Conservation (phyloP, 345 rosid genomes). For the Eucalyptus pauciflora region DNA sequence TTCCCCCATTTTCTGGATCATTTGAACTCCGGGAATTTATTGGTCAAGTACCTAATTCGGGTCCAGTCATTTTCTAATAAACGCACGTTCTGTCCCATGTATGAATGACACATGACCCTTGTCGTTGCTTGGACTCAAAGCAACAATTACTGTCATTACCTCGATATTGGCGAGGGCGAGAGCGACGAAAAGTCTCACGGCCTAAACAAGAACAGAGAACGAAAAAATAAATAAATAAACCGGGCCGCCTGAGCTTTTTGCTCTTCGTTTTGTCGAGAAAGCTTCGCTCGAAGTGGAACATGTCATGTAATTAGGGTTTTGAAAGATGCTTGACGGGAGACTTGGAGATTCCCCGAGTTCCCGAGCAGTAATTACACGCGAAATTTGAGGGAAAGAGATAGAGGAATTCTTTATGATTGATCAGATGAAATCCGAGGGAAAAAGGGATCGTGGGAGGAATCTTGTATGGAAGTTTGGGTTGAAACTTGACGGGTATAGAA, state of each 20-base stretch:
- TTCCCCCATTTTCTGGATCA: background rate
- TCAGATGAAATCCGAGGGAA: background rate
- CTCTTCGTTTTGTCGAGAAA: background rate
- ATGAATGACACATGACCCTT: background rate
- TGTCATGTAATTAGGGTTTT: background rate
- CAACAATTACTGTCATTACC: conserved; percentile 2
- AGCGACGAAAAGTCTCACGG: background rate
- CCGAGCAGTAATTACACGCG: background rate
- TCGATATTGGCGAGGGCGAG: background rate
- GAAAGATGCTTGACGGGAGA: background rate
- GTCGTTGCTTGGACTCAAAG: conserved; percentile 36
- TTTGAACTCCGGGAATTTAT: background rate
- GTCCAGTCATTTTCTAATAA: conserved; percentile 33
- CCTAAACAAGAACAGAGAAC: background rate
- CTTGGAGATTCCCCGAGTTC: background rate
- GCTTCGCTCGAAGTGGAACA: background rate
- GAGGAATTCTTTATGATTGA: background rate
- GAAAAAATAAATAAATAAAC: background rate
- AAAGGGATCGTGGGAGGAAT: background rate
- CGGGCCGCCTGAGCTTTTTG: background rate
- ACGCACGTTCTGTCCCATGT: conserved; percentile 4
- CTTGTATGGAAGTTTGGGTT: conserved; percentile 29
- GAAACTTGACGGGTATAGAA: background rate
- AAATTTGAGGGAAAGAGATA: background rate
- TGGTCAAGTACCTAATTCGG: background rate